Base-by-base conservation (phyloP, 2,329 filamentous ascomycete genomes). In the Paradendryphiella salina region DNA sequence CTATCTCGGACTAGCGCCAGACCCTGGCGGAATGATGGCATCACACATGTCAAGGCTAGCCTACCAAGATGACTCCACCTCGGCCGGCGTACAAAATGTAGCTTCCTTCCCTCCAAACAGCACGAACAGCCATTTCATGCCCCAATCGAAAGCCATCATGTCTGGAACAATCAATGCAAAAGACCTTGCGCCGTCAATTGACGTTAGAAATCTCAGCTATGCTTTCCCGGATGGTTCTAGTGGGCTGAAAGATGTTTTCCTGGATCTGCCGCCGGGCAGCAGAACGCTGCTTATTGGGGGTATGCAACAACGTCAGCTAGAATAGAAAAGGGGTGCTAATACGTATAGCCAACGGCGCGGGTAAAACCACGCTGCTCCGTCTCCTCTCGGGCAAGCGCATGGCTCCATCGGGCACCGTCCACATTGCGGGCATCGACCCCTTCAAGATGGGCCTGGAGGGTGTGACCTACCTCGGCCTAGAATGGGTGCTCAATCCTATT, bases 401-500 rank as follows among this genome's bases (percentile, higher is more conserved):
- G 66, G 88, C 93, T 1, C 93, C 94, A 0, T 77, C 79, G 45
- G 79, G 82, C 69, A 85, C 86, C 59, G 89, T 99, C 72, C 79
- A 77, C 65, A 86, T 99, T 56, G 87, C 84, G 40, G 90, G 89
- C 57, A 84, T 90, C 40, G 94, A 99, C 75, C 94, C 94, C 7
- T 99, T 99, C 83, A 88, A 90, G 73, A 83, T 91, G 29, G 85
- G 87, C 9, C 84, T 96, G 21, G 89, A 96, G 75, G 94, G 94
- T 56, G 93, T 99, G 26, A 97, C 93, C 17, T 99, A 99, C 75
- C 87, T 99, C 6, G 94, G 94, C 0, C 84, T 96, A 0, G 94
- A 99, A 79, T 99, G 94, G 94, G 94, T 97, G 3, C 83, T 99
- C 8, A 97, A 97, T 78, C 90, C 89, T 40, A 96, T 97, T 65